A percentile compares a stretch with the other conserved stretches of the same genome.
phyloP scores from a whole-genome alignment of 495 filamentous ascomycete species.

The Penicillium taxi region DNA sequence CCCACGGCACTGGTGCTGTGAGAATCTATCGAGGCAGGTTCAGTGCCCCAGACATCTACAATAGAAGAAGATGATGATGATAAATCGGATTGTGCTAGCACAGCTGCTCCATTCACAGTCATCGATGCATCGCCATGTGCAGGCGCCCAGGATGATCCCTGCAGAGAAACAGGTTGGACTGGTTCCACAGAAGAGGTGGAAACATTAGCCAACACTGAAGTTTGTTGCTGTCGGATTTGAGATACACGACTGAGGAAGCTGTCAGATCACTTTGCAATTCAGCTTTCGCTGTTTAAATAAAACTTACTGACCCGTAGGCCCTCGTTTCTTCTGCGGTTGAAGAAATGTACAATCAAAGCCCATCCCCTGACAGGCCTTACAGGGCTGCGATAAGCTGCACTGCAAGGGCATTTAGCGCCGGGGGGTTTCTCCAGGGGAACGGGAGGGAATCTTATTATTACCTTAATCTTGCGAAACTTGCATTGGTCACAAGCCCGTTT shows the following conservation, averaged over 20 bases:
- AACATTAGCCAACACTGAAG: conserved; percentile 12
- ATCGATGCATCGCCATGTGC: conserved; percentile 17
- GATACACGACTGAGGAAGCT: conserved; percentile 25
- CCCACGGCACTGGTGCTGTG: conserved; percentile 16
- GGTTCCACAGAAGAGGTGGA: conserved; percentile 15
- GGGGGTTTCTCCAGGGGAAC: conserved; percentile 3
- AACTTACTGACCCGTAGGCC: conserved; percentile 37
- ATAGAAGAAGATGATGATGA: conserved; percentile 7
- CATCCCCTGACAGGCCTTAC: conserved; percentile 31
- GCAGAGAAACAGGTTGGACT: conserved; percentile 14
- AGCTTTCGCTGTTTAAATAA: background rate
- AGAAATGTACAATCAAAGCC: conserved; percentile 41
- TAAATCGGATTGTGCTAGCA: conserved; percentile 10
- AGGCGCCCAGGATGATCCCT: conserved; percentile 16
- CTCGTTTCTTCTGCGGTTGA: conserved; percentile 38
- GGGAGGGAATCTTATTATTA: conserved; percentile 10
- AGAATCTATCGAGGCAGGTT: conserved; percentile 19
- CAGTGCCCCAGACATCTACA: conserved; percentile 17
- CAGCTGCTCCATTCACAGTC: conserved; percentile 14
- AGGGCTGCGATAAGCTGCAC: conserved; percentile 37
- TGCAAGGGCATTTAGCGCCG: conserved; percentile 16
- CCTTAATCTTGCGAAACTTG: conserved; percentile 40
- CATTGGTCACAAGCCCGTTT: conserved; percentile 38
- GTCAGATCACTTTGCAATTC: conserved; percentile 4
- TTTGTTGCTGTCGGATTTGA: conserved; percentile 38